Evolutionary conservation across 148 eudicot species (phyloP).

Genomic region (Nepenthes mirabilis): DNA sequence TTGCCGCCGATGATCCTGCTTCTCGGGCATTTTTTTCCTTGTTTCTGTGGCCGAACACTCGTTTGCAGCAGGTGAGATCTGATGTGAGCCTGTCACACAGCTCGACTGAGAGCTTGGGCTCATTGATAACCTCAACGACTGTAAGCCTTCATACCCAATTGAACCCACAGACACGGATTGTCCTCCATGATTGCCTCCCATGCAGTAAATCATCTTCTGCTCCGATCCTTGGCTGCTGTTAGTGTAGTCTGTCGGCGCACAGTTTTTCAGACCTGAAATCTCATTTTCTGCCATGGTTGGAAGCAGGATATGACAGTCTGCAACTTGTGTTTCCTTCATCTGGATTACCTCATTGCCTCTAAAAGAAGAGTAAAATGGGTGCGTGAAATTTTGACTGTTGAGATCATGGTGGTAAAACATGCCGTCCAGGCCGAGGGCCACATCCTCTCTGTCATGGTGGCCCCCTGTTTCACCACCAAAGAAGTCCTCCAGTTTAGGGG

Average conservation of each 20-base stretch:
- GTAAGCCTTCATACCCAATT: slow-evolving; percentile 56
- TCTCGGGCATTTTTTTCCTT: slow-evolving; percentile 48
- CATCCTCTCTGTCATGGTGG: slow-evolving; percentile 18
- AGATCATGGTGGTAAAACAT: slow-evolving; percentile 34
- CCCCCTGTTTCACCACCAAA: slow-evolving; percentile 58
- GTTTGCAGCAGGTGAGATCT: slow-evolving; percentile 24
- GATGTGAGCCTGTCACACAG: slow-evolving; percentile 64
- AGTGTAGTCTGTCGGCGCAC: slow-evolving; percentile 41
- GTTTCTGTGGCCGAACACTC: slow-evolving; percentile 37
- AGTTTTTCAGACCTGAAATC: slow-evolving; percentile 27
- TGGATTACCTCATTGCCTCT: slow-evolving; percentile 7
- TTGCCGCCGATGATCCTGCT: slow-evolving; percentile 40
- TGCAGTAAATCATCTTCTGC: slow-evolving; percentile 9
- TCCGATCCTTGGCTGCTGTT: slow-evolving; percentile 10
- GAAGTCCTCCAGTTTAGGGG: slow-evolving; percentile 79
- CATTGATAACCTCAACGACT: slow-evolving; percentile 70
- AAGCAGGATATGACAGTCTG: slow-evolving; percentile 9
- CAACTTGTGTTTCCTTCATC: slow-evolving; percentile 13
- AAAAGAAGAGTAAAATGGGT: not conserved
- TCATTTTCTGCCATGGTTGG: slow-evolving; percentile 26
- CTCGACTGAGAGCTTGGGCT: slow-evolving; percentile 95
- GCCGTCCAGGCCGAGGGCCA: slow-evolving; percentile 44
- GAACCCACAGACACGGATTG: slow-evolving; percentile 18
- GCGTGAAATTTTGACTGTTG: slow-evolving; percentile 6
- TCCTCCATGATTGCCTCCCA: slow-evolving; percentile 11